Evolutionary conservation across 2,329 filamentous ascomycete genomes (phyloP).

Genomic region (Exophiala lecanii-corni): DNA sequence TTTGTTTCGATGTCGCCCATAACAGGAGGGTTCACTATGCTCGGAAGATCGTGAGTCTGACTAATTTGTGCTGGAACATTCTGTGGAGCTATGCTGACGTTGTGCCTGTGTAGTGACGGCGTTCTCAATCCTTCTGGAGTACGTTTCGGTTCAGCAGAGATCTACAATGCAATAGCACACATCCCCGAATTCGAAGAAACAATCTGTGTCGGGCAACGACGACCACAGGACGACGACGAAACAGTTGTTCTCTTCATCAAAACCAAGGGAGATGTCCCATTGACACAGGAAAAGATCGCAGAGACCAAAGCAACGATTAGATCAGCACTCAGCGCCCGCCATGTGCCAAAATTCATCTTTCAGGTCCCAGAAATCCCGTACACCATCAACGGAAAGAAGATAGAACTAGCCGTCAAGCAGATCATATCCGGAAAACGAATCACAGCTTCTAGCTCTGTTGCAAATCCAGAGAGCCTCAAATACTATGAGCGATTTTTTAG

Average conservation of each 20-base stretch:
- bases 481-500: background rate
- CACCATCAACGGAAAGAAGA: slow-evolving; percentile 17
- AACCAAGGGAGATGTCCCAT: slow-evolving; percentile 2
- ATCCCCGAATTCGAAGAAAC: background rate
- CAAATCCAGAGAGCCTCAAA: background rate
- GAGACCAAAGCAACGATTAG: slow-evolving; percentile 60
- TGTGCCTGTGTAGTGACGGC: no score
- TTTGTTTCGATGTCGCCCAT: slow-evolving; percentile 66
- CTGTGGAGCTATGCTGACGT: no score
- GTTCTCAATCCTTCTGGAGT: slow-evolving; percentile 73
- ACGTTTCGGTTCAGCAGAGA: slow-evolving; percentile 73
- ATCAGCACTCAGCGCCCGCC: slow-evolving; percentile 53
- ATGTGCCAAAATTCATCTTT: slow-evolving; percentile 20
- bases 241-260: slow-evolving; percentile 20
- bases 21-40: slow-evolving; percentile 60
- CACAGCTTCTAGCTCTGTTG: background rate
- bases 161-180: slow-evolving; percentile 64
- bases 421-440: background rate
- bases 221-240: slow-evolving; percentile 13
- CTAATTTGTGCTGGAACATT: background rate
- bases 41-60: slow-evolving; percentile 51
- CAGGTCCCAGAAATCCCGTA: slow-evolving; percentile 14
- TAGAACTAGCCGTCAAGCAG: slow-evolving; percentile 8
- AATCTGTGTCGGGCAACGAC: slow-evolving; percentile 13
- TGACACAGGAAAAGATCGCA: slow-evolving; percentile 2